Percentiles rank a stretch among this genome's conserved stretches.
phyloP scores from a whole-genome alignment of 805 yeast species.

The Clavispora fructus region DNA sequence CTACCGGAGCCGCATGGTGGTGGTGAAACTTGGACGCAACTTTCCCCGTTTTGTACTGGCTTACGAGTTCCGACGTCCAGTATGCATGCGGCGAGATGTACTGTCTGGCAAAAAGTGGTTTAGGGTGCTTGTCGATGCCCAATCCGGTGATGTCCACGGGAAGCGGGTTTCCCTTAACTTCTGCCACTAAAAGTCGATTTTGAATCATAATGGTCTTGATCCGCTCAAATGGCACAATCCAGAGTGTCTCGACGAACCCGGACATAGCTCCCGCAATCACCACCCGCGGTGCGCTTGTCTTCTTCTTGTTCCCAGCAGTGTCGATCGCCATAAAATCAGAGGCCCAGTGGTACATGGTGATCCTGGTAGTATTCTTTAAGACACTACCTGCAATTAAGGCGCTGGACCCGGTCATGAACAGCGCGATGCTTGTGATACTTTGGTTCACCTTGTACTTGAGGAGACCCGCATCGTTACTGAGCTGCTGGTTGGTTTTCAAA shows the following conservation, averaged over 20 bases:
- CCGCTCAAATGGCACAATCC: conserved; percentile 89
- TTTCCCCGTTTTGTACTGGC: conserved; percentile 21
- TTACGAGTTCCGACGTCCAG: conserved; percentile 29
- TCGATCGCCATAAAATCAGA: conserved; percentile 60
- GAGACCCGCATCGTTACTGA: conserved; percentile 41
- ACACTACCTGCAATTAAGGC: conserved; percentile 73
- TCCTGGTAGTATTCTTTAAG: conserved; percentile 66
- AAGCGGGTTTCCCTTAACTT: conserved; percentile 17
- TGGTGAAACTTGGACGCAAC: conserved; percentile 20
- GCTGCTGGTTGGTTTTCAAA: conserved; percentile 59
- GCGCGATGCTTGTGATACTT: conserved; percentile 30
- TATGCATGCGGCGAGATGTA: conserved; percentile 41
- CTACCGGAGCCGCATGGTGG: conserved; percentile 6
- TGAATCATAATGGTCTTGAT: conserved; percentile 78
- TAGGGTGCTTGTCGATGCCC: conserved; percentile 18
- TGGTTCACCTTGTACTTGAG: conserved; percentile 29
- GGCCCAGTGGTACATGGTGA: conserved; percentile 69
- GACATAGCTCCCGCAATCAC: conserved; percentile 82
- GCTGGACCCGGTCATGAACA: conserved; percentile 55
- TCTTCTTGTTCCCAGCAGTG: conserved; percentile 38
- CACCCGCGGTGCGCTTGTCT: conserved; percentile 71
- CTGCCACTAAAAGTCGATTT: conserved; percentile 37
- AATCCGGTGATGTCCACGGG: conserved; percentile 24
- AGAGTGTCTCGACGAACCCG: conserved; percentile 74
- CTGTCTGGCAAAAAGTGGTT: conserved; percentile 24